Conservation (phyloP, 2,329 filamentous ascomycete genomes). For the Orbilia javanica region DNA sequence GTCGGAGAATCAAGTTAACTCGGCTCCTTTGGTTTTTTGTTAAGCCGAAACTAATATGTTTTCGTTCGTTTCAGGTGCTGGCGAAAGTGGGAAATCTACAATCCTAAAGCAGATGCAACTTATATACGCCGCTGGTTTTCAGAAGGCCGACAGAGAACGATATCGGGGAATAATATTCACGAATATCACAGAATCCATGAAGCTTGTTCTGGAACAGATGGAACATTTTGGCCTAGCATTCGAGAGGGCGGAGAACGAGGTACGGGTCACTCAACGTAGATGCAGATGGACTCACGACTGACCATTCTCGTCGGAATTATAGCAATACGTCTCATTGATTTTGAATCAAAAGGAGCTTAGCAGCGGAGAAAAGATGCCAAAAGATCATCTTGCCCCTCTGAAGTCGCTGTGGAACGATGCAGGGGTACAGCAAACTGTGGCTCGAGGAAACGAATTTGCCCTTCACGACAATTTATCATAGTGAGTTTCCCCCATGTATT, state of each 20-base stretch:
- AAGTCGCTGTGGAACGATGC: constrained; percentile 84
- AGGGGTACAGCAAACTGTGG: constrained; percentile 87
- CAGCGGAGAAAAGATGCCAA: constrained; percentile 82
- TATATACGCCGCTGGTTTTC: constrained; percentile 94
- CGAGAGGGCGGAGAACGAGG: constrained; percentile 79
- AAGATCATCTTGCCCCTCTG: constrained; percentile 83
- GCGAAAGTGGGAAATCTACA: constrained; percentile 95
- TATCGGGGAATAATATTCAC: constrained; percentile 96
- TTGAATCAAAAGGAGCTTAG: constrained; percentile 84
- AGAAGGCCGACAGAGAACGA: constrained; percentile 87
- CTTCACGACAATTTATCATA: constrained; percentile 95
- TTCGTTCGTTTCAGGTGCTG: constrained; percentile 76
- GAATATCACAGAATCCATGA: constrained; percentile 92
- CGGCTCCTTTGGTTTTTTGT: too few relatives aligned
- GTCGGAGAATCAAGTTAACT: not conserved
- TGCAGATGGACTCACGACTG: constrained; percentile 24
- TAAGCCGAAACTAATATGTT: constrained; percentile 61
- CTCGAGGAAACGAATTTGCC: constrained; percentile 95
- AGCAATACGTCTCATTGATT: constrained; percentile 81
- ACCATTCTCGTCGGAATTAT: constrained; percentile 41
- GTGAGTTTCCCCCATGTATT: constrained; percentile 68
- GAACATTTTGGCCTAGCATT: constrained; percentile 83
- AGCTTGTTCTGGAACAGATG: constrained; percentile 92
- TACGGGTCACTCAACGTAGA: constrained; percentile 69
- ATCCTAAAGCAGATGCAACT: constrained; percentile 99